Conservation (phyloP, 1,284 basidiomycete species). For the Blastosporella zonata region DNA sequence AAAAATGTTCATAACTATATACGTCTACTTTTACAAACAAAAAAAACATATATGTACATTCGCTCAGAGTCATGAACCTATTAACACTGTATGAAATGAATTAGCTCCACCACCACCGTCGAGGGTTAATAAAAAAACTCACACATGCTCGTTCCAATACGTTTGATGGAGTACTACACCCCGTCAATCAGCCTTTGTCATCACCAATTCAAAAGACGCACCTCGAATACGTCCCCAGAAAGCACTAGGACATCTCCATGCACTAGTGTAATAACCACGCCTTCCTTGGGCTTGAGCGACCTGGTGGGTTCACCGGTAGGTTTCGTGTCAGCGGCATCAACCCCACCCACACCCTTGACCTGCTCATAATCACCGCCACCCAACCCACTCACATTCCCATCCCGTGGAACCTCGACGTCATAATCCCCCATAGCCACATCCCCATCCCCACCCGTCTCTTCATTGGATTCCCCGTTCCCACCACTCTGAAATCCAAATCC, state of each 20-base stretch:
- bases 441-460: background rate
- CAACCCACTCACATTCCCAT: too few relatives aligned
- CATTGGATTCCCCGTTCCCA: background rate
- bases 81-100: constrained; percentile 23
- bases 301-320: background rate
- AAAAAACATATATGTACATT: background rate
- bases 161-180: constrained; percentile 36
- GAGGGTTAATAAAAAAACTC: constrained; percentile 20
- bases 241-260: constrained; percentile 56
- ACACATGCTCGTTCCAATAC: constrained; percentile 37
- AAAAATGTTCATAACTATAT: background rate
- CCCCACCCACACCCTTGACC: background rate
- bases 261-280: constrained; percentile 44
- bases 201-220: constrained; percentile 25
- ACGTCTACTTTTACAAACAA: background rate
- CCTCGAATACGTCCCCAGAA: constrained; percentile 52
- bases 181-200: constrained; percentile 10
- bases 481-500: too few relatives aligned
- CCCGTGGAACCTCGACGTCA: too few relatives aligned
- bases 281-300: constrained; percentile 9
- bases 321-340: background rate
- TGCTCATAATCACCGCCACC: too few relatives aligned
- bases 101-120: background rate
- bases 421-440: background rate
- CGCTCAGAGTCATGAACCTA: constrained; percentile 9